Conservation (phyloP, 345 rosid species). For the Punica granatum region DNA sequence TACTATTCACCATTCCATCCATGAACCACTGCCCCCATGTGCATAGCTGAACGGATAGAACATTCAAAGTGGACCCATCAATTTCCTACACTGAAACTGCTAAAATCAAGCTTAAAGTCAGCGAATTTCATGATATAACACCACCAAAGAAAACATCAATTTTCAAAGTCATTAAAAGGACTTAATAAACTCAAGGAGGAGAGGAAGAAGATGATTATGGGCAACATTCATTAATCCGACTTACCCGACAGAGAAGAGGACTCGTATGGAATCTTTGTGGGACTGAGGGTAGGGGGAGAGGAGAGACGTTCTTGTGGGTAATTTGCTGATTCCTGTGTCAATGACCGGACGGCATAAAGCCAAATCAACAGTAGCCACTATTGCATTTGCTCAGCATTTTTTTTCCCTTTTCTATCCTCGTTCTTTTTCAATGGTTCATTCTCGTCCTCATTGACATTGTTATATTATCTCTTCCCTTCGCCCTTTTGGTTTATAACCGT, state of each 20-base stretch:
- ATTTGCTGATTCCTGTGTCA: background rate
- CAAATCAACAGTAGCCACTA: background rate
- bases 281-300: background rate
- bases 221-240: background rate
- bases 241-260: background rate
- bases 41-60: no score
- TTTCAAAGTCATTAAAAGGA: background rate
- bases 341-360: no score
- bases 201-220: background rate
- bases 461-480: no score
- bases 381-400: background rate
- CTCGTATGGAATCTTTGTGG: background rate
- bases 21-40: no score
- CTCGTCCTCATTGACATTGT: no score
- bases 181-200: background rate
- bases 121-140: background rate
- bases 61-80: background rate
- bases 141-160: background rate
- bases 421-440: no score
- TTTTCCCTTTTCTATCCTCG: no score
- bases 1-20: background rate
- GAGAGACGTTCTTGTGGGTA: background rate
- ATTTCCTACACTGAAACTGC: background rate
- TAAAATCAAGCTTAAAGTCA: background rate
- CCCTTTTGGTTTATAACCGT: no score